Evolutionary conservation across 192 early-diverging fungal genomes (phyloP).

Genomic region (Diversispora epigaea): DNA sequence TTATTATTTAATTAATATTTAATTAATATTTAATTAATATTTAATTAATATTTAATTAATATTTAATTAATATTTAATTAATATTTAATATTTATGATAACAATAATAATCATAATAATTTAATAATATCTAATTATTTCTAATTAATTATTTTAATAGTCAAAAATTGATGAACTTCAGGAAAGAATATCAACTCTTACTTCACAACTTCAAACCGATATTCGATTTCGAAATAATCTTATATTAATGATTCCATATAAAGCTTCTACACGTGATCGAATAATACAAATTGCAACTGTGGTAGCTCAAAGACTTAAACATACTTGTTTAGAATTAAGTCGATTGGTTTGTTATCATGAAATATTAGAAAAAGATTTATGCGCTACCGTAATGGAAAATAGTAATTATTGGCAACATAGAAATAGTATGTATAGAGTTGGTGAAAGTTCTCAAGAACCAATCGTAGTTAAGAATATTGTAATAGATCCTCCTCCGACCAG

Average conservation of each 20-base stretch:
- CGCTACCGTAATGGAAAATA: slow-evolving; percentile 27
- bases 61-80: too few relatives aligned
- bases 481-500: neutral
- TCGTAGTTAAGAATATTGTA: neutral
- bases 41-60: neutral
- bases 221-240: slow-evolving; percentile 64
- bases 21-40: neutral
- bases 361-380: slow-evolving; percentile 55
- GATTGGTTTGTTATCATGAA: slow-evolving; percentile 71
- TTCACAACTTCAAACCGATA: slow-evolving; percentile 48
- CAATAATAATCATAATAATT: too few relatives aligned
- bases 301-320: slow-evolving; percentile 56
- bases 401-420: slow-evolving; percentile 26
- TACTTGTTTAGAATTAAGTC: slow-evolving; percentile 59
- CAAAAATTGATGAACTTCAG: slow-evolving; percentile 25
- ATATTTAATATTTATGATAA: too few relatives aligned
- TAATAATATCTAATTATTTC: neutral
- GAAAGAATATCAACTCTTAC: slow-evolving; percentile 23
- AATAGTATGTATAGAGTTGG: slow-evolving; percentile 19
- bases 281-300: slow-evolving; percentile 53
- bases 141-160: slow-evolving; percentile 1
- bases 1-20: neutral
- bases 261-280: slow-evolving; percentile 60
- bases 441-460: neutral
- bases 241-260: slow-evolving; percentile 67